Evolutionary conservation across 768 basidiomycete genomes (phyloP), one percentile per base, ranked within the genome.

Genomic region (Bullera alba): DNA sequence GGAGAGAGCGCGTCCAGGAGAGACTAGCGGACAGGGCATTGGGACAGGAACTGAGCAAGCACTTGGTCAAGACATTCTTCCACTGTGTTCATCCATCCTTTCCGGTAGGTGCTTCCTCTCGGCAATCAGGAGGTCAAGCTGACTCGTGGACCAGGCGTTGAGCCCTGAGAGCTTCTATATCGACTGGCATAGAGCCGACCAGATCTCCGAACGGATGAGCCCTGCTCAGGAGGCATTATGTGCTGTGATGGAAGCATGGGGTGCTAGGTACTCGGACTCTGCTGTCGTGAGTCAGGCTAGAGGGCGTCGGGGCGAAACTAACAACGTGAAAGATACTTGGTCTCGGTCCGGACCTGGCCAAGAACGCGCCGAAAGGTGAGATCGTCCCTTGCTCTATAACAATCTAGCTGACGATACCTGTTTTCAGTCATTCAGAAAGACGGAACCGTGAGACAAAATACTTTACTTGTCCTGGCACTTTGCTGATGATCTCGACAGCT

Each of bases 211-310:
- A 38, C 26, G 45, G 5, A 60, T 63, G 58, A 46, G 42, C 6
- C 61, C 55, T 2, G 53, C 54, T 16, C 58, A 54, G 21, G 61
- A 63, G 36, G 52, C 42, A 14, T 30, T 63, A 17, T 60, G 58
- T 21, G 58, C 58, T 3, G 53, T 57, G 5, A 58, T 63, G 14
- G 61, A 63, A 47, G 61, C 61, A 6, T 63, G 58, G 56, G 61
- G 55, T n/a, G 58, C 61, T 15, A 45, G 58, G 30, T 63, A 60
- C 35, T 63, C 61, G 2, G 61, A 63, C 36, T 57, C 52, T 7
- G 58, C 61, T 2, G 56, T 63, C 7, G 61, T 63, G 12, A 45
- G 60, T 51, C 23, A 2, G 25, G 14, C 2, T 14, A 17, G 37
- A 17, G 16, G 25, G 19, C 25, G n/a, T n/a, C n/a, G n/a, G n/a